A percentile compares a stretch with the other conserved stretches of the same genome.
Conservation (phyloP, 2,329 filamentous ascomycete species). For the Epichloe baconii region DNA sequence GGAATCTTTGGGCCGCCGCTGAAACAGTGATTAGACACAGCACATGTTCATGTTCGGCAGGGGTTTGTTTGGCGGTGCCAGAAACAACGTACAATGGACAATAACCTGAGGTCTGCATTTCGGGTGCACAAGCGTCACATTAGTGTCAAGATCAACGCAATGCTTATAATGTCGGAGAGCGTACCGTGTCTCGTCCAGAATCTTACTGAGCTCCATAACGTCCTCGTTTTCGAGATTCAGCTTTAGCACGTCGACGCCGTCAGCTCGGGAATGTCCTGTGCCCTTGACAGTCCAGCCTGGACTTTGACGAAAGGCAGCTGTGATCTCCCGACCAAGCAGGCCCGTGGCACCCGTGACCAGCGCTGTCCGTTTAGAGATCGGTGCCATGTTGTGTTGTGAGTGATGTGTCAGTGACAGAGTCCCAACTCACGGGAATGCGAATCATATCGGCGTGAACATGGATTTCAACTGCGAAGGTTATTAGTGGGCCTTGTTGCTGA, state of each 20-base stretch:
- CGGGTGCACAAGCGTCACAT: neutral
- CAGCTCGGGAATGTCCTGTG: constrained; percentile 61
- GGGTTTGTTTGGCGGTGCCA: neutral
- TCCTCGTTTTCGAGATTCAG: constrained; percentile 35
- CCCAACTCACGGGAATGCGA: neutral
- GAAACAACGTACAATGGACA: constrained; percentile 52
- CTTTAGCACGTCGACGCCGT: constrained; percentile 53
- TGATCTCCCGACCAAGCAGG: constrained; percentile 67
- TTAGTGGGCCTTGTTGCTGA: no score
- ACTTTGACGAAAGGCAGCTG: constrained; percentile 49
- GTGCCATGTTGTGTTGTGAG: neutral
- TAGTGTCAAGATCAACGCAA: neutral
- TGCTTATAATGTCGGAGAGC: constrained; percentile 10
- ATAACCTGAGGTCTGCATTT: constrained; percentile 57
- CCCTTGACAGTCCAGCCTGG: constrained; percentile 53
- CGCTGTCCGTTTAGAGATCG: constrained; percentile 29
- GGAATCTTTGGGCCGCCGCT: constrained; percentile 81
- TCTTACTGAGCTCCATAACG: constrained; percentile 29
- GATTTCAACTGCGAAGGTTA: no score
- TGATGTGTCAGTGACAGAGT: neutral
- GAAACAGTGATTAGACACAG: constrained; percentile 1
- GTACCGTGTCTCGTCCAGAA: constrained; percentile 43
- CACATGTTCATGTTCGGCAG: neutral
- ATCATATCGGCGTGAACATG: no score
- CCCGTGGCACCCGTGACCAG: constrained; percentile 78